Evolutionary conservation across 2,329 filamentous ascomycete species (phyloP).

Genomic region (Ceratocystis smalleyi): DNA sequence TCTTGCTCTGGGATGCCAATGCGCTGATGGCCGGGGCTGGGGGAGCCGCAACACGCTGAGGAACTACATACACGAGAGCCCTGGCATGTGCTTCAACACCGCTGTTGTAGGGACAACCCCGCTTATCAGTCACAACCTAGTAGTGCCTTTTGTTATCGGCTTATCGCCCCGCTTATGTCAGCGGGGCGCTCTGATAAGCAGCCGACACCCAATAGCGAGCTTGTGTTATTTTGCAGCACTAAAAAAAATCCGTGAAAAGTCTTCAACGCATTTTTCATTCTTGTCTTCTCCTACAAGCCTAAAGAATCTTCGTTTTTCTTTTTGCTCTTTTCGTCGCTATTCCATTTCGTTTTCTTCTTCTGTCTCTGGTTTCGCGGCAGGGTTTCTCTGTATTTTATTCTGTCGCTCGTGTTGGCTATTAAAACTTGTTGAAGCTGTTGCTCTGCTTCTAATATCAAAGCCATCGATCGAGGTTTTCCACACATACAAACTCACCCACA

Average conservation of each 20-base stretch:
- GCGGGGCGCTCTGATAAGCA: slow-evolving; percentile 9
- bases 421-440: no score
- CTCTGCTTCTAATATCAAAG: slow-evolving; percentile 1
- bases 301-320: background rate
- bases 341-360: background rate
- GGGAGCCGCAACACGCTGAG: background rate
- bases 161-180: slow-evolving; percentile 9
- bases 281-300: background rate
- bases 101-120: background rate
- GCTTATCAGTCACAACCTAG: background rate
- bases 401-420: no score
- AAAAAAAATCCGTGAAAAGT: slow-evolving; percentile 2
- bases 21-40: slow-evolving; percentile 23
- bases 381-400: background rate
- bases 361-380: background rate
- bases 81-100: background rate
- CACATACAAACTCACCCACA: background rate
- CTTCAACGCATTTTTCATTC: background rate
- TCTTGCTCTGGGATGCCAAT: slow-evolving; percentile 82
- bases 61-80: background rate
- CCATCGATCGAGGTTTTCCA: background rate
- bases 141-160: background rate
- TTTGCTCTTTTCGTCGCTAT: background rate
- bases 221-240: background rate
- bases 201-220: slow-evolving; percentile 2